Evolutionary conservation across 2,329 filamentous ascomycete species (phyloP).

Genomic region (Beauveria bassiana): DNA sequence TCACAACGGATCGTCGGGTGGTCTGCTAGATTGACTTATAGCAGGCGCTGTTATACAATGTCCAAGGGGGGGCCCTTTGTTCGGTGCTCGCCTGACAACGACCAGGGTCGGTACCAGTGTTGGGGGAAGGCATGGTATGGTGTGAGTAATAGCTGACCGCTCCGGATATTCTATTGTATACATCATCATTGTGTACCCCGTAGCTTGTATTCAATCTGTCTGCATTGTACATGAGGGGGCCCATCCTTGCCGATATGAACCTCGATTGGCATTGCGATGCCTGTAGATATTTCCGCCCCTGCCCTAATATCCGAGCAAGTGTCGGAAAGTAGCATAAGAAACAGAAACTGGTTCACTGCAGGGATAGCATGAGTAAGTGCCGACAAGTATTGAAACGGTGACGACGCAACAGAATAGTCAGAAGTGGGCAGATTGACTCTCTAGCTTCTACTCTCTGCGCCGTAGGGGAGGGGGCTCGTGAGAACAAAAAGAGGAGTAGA

Average conservation of each 20-base stretch:
- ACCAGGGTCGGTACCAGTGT: not conserved
- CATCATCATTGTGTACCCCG: too few species aligned
- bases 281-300: not conserved
- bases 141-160: not conserved
- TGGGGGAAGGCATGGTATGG: not conserved
- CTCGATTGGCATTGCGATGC: conserved; percentile 2
- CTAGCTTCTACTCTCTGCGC: not conserved
- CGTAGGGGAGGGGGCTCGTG: not conserved
- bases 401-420: not conserved
- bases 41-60: not conserved
- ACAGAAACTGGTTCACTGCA: not conserved
- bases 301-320: not conserved
- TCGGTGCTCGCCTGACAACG: not conserved
- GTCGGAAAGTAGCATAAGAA: not conserved
- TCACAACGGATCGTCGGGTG: conserved; percentile 1
- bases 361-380: not conserved
- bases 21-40: conserved; percentile 3
- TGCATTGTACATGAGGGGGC: not conserved
- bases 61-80: not conserved
- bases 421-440: not conserved
- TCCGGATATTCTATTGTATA: not conserved
- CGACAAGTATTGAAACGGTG: not conserved
- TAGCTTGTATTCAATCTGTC: not conserved
- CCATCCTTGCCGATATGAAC: not conserved
- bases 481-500: not conserved